These are phyloP conservation scores for Nigrograna mackinnonii DNA, from an alignment of 2,329 filamentous ascomycete species.

Conservation along the genomic window DNA sequence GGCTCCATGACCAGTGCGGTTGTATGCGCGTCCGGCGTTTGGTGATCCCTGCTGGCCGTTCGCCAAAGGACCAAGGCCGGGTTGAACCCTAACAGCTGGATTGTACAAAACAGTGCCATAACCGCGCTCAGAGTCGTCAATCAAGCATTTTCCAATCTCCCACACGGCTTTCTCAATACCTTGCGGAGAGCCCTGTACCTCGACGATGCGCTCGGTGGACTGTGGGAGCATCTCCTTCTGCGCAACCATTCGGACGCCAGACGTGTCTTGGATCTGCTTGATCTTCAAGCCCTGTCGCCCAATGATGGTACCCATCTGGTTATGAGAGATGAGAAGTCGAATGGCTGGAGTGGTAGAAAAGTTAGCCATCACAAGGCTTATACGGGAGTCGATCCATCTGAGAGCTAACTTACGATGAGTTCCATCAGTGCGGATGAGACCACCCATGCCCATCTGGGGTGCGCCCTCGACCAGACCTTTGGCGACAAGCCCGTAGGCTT, in stretches of 20 bases:
- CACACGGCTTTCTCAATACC: constrained; percentile 95
- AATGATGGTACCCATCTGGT: constrained; percentile 99
- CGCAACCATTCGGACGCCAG: constrained; percentile 97
- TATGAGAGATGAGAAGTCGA: constrained; percentile 97
- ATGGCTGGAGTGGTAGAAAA: too few relatives aligned
- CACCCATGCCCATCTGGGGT: constrained; percentile 94
- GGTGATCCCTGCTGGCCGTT: constrained; percentile 54
- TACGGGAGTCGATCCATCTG: too few relatives aligned
- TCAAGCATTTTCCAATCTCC: constrained; percentile 98
- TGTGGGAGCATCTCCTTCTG: constrained; percentile 99
- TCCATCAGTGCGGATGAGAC: constrained; percentile 78
- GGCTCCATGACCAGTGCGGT: constrained; percentile 92
- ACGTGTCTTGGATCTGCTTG: constrained; percentile 98
- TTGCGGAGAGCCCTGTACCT: constrained; percentile 92
- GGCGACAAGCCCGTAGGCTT: constrained; percentile 91
- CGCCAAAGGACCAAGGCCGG: constrained; percentile 55
- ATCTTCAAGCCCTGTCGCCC: constrained; percentile 96
- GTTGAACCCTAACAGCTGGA: constrained; percentile 85
- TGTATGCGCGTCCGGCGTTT: constrained; percentile 69
- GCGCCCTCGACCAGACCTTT: constrained; percentile 90
- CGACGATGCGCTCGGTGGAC: constrained; percentile 96
- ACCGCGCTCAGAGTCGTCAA: constrained; percentile 97
- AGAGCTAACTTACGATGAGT: constrained; percentile 81
- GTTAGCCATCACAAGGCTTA: too few relatives aligned
- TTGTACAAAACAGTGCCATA: constrained; percentile 98